phyloP scores from a whole-genome alignment of 1,284 basidiomycete species.

The Ustilago tritici region DNA sequence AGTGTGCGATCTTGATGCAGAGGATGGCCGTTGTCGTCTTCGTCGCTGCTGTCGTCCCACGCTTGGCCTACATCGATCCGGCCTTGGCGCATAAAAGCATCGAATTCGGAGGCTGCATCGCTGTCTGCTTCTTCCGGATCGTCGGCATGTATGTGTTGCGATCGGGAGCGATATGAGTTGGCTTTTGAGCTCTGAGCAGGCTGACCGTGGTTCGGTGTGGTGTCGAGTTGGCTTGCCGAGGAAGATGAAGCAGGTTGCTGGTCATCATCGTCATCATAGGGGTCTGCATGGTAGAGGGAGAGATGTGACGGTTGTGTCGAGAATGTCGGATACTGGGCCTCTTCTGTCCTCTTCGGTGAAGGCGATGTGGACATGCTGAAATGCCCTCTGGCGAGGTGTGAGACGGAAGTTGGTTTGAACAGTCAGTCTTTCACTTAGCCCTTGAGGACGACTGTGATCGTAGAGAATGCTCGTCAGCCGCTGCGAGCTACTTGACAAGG shows the following conservation, averaged over 20 bases:
- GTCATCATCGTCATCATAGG: neutral
- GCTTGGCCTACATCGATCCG: slow-evolving; percentile 46
- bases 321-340: slow-evolving; percentile 14
- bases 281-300: slow-evolving; percentile 9
- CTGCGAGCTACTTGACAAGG: neutral
- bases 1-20: slow-evolving; percentile 31
- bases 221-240: neutral
- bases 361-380: slow-evolving; percentile 13
- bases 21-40: slow-evolving; percentile 26
- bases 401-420: neutral
- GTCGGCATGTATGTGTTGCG: slow-evolving; percentile 14
- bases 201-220: neutral
- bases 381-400: neutral
- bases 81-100: slow-evolving; percentile 39
- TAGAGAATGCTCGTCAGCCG: neutral
- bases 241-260: neutral
- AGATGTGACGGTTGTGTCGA: slow-evolving; percentile 29
- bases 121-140: slow-evolving; percentile 53
- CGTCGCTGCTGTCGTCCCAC: slow-evolving; percentile 58
- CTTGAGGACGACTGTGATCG: neutral
- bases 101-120: slow-evolving; percentile 43
- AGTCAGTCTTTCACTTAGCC: neutral
- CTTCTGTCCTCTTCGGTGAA: neutral
- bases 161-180: neutral
- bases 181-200: slow-evolving; percentile 4